These are phyloP conservation scores for Leccinum aurantiacum DNA, from an alignment of 768 basidiomycete genomes.

Conservation along the genomic window DNA sequence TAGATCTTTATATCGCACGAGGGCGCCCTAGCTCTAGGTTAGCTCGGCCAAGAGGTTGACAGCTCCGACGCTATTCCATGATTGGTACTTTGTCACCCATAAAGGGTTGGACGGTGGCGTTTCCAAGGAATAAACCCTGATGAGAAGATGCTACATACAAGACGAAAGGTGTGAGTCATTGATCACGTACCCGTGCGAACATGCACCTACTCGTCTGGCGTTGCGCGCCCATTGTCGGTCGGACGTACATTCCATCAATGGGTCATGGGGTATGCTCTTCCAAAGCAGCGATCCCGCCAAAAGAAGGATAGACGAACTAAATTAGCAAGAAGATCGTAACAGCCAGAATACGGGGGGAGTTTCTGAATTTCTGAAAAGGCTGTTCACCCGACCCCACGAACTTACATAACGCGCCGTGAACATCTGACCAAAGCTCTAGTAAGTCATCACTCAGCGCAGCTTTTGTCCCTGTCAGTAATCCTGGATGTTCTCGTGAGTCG, in stretches of 20 bases:
- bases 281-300: background rate
- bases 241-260: background rate
- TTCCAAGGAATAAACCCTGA: slow-evolving; percentile 2
- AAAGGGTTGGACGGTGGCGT: background rate
- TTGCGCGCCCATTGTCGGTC: background rate
- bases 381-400: background rate
- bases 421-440: background rate
- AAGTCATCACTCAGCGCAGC: slow-evolving; percentile 6
- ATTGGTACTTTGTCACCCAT: background rate
- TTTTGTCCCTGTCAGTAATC: background rate
- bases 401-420: background rate
- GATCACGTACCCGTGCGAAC: background rate
- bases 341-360: background rate
- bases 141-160: background rate
- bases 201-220: background rate
- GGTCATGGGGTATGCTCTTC: background rate
- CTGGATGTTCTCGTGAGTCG: background rate
- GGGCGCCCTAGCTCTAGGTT: background rate
- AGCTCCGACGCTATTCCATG: background rate
- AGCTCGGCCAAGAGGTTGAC: background rate
- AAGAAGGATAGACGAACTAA: background rate
- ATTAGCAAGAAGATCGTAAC: background rate
- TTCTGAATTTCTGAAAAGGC: no score
- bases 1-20: slow-evolving; percentile 8
- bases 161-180: background rate